Conservation (phyloP, 2,329 filamentous ascomycete species). For the Aspergillus fijiensis region DNA sequence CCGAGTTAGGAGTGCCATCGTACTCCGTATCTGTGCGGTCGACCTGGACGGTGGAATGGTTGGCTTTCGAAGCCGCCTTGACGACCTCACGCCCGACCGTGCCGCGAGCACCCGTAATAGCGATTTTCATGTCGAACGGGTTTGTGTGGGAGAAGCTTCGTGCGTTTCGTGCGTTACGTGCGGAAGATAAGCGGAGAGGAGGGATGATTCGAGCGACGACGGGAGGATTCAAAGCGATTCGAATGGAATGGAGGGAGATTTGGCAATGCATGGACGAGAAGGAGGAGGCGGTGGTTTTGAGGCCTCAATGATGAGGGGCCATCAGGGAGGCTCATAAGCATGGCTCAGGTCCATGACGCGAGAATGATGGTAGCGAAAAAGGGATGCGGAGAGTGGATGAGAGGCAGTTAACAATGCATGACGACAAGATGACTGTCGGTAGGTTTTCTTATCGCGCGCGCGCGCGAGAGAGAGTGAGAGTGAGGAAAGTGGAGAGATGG, state of each 20-base stretch:
- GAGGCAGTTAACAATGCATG: no score
- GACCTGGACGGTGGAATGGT: constrained; percentile 36
- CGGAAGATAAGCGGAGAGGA: constrained; percentile 22
- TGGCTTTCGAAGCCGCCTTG: constrained; percentile 32
- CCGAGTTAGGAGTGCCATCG: constrained; percentile 32
- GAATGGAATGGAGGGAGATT: background rate
- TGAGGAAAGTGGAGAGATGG: no score
- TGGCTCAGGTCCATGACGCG: constrained; percentile 7
- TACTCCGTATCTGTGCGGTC: constrained; percentile 32
- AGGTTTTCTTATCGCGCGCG: no score
- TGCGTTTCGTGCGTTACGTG: no score
- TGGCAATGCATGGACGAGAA: background rate
- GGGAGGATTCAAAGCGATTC: background rate
- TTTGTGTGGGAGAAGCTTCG: background rate
- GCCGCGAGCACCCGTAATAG: constrained; percentile 42
- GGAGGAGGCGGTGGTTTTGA: background rate
- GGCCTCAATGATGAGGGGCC: background rate
- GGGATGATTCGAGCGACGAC: background rate
- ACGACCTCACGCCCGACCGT: constrained; percentile 32
- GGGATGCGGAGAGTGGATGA: background rate
- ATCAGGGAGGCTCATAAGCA: background rate
- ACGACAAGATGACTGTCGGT: no score
- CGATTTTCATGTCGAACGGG: constrained; percentile 37
- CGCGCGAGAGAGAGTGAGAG: no score
- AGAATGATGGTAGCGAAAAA: constrained; percentile 1